These are phyloP conservation scores for Byssothecium circinans DNA, from an alignment of 2,329 filamentous ascomycete genomes.

Conservation along the genomic window DNA sequence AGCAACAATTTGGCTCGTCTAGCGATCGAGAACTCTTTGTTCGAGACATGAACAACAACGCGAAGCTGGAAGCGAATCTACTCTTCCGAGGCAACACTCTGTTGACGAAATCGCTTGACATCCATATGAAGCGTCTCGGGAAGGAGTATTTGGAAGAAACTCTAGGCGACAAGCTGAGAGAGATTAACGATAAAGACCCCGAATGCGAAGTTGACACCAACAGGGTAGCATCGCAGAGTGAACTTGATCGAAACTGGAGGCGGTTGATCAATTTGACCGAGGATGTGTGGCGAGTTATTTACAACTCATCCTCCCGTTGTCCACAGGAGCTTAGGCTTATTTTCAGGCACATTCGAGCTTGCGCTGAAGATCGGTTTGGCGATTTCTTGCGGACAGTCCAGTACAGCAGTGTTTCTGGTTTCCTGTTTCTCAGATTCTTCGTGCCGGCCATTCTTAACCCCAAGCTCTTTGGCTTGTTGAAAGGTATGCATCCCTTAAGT, in stretches of 20 bases:
- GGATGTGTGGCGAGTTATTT: slow-evolving; percentile 83
- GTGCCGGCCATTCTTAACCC: slow-evolving; percentile 95
- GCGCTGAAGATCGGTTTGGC: slow-evolving; percentile 91
- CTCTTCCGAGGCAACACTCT: slow-evolving; percentile 94
- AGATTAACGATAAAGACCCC: slow-evolving; percentile 87
- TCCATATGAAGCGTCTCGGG: slow-evolving; percentile 91
- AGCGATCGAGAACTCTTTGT: slow-evolving; percentile 72
- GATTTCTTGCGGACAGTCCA: slow-evolving; percentile 86
- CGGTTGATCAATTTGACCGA: slow-evolving; percentile 75
- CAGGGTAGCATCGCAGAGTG: slow-evolving; percentile 66
- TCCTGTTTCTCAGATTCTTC: slow-evolving; percentile 91
- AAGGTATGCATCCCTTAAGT: slow-evolving; percentile 52
- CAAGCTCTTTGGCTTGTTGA: slow-evolving; percentile 85
- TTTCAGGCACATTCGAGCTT: slow-evolving; percentile 87
- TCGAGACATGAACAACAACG: slow-evolving; percentile 75
- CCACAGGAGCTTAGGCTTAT: slow-evolving; percentile 74
- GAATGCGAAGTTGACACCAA: slow-evolving; percentile 96
- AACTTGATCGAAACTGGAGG: slow-evolving; percentile 81
- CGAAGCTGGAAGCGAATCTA: slow-evolving; percentile 86
- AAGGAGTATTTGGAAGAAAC: slow-evolving; percentile 91
- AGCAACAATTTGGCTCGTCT: slow-evolving; percentile 46
- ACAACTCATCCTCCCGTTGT: slow-evolving; percentile 70
- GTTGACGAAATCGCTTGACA: slow-evolving; percentile 88
- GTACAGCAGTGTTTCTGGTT: slow-evolving; percentile 93
- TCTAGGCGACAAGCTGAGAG: slow-evolving; percentile 78